A percentile compares a stretch with the other conserved stretches of the same genome.
Evolutionary conservation across 805 yeast genomes (phyloP).

Genomic region (Saccharomycopsis sp.): DNA sequence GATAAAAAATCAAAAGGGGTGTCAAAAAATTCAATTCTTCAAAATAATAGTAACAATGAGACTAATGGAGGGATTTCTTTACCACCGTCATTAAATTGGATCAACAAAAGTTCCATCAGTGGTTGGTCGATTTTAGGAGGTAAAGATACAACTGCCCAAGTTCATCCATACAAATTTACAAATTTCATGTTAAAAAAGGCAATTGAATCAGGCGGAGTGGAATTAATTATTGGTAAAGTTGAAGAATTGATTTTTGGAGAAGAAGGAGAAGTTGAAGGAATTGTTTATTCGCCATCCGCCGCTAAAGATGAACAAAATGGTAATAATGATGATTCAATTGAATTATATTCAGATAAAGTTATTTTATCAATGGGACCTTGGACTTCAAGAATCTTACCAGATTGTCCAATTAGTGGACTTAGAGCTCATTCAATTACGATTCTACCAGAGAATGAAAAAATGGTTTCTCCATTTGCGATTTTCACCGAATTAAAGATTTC

Average conservation of each 20-base stretch:
- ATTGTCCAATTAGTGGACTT: conserved; percentile 88
- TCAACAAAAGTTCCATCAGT: conserved; percentile 48
- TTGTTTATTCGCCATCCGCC: conserved; percentile 41
- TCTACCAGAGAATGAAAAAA: conserved; percentile 58
- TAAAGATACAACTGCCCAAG: conserved; percentile 86
- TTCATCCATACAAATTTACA: conserved; percentile 93
- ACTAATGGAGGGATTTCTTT: conserved; percentile 21
- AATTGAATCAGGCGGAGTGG: conserved; percentile 70
- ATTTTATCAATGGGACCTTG: conserved; percentile 91
- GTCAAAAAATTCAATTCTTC: conserved; percentile 25
- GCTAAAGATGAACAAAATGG: conserved; percentile 26
- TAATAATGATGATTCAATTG: conserved; percentile 30
- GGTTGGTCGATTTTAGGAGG: conserved; percentile 79
- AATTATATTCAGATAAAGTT: conserved; percentile 62
- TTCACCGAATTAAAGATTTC: conserved; percentile 83
- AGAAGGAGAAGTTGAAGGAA: conserved; percentile 66
- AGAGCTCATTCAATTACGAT: conserved; percentile 94
- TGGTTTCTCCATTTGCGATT: conserved; percentile 85
- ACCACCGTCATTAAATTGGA: conserved; percentile 72
- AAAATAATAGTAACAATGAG: conserved; percentile 18
- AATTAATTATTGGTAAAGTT: conserved; percentile 77
- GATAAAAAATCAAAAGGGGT: conserved; percentile 29
- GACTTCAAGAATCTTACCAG: conserved; percentile 85
- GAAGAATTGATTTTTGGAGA: conserved; percentile 52
- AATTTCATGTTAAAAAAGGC: conserved; percentile 71